Evolutionary conservation across 352 stramenopile genomes (phyloP).

Genomic region (Pythium brachiatum): DNA sequence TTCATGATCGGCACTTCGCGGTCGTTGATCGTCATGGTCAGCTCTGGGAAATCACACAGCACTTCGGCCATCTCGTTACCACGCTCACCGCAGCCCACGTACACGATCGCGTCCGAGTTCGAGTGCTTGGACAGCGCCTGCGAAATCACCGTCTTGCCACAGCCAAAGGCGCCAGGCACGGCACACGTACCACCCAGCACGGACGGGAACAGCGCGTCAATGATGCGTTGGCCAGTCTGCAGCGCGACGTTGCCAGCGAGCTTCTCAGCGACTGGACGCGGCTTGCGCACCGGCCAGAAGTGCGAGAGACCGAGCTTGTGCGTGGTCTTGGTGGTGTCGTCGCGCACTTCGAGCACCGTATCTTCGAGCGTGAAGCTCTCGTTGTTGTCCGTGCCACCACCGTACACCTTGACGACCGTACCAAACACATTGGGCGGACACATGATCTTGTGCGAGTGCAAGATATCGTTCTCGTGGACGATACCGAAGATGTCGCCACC

Average conservation of each 20-base stretch:
- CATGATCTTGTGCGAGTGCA: conserved; percentile 99
- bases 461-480: conserved; percentile 99
- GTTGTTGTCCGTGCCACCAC: conserved; percentile 93
- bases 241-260: conserved; percentile 96
- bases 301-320: conserved; percentile 96
- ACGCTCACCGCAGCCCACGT: conserved; percentile 98
- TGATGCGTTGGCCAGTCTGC: conserved; percentile 98
- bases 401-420: conserved; percentile 98
- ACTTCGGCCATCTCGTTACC: conserved; percentile 99
- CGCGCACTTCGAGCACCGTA: conserved; percentile 97
- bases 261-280: conserved; percentile 97
- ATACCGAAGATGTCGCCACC: conserved; percentile 98
- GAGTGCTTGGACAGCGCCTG: conserved; percentile 99
- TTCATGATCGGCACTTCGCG: conserved; percentile 99
- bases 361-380: conserved; percentile 97
- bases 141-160: conserved; percentile 99
- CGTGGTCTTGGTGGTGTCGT: conserved; percentile 94
- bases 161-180: conserved; percentile 99
- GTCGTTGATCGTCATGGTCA: conserved; percentile 98
- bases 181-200: conserved; percentile 98
- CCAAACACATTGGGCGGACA: conserved; percentile 99
- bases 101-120: conserved; percentile 99
- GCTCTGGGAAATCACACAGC: conserved; percentile 98
- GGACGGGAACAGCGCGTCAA: conserved; percentile 99
- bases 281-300: conserved; percentile 98